Evolutionary conservation across 176 grass and related monocot species (phyloP).

Genomic region (Cenchrus purpureus): DNA sequence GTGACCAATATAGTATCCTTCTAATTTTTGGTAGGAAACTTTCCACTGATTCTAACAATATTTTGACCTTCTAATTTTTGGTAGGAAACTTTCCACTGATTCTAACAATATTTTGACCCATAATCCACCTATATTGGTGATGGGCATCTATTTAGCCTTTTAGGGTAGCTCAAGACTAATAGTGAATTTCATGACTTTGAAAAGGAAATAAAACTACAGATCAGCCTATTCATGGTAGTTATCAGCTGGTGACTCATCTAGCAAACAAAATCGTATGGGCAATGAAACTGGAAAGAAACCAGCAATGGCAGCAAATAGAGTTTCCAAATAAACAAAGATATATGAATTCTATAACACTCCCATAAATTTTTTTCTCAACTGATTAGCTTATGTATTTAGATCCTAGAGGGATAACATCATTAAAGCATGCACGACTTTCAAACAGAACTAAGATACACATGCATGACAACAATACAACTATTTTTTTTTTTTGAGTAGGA

Average conservation of each 20-base stretch:
- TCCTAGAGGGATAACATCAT: not conserved
- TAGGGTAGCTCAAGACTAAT: not conserved
- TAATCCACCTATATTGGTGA: not conserved
- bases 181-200: not conserved
- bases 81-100: not conserved
- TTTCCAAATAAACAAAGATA: not conserved
- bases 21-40: not conserved
- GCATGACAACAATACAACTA: conserved; percentile 14
- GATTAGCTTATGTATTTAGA: not conserved
- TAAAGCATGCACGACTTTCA: not conserved
- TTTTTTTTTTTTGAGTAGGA: too few relatives aligned
- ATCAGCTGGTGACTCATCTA: not conserved
- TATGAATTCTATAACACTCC: not conserved
- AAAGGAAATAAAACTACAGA: conserved; percentile 4
- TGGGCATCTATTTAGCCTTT: conserved; percentile 11
- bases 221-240: conserved; percentile 2
- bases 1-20: not conserved
- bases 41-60: not conserved
- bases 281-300: too few relatives aligned
- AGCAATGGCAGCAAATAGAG: not conserved
- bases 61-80: not conserved
- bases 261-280: not conserved
- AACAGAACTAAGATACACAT: conserved; percentile 10
- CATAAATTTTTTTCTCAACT: conserved; percentile 5
- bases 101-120: not conserved